A percentile compares a stretch with the other conserved stretches of the same genome.
phyloP scores from a whole-genome alignment of 1,284 basidiomycete species.

The Ceratobasidium theobromae region DNA sequence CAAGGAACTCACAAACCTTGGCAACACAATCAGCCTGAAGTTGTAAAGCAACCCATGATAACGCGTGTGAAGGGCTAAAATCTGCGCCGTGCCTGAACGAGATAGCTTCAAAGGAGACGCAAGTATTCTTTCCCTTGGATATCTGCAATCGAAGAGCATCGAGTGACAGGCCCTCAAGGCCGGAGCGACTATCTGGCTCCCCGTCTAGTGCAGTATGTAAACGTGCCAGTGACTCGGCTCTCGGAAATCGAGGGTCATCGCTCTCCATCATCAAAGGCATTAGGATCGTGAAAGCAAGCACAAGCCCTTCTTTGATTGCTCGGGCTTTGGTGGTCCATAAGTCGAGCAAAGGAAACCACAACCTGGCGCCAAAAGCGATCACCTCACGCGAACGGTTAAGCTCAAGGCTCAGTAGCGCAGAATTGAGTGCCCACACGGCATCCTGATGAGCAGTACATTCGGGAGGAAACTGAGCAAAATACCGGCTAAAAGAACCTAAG shows the following conservation, averaged over 20 bases:
- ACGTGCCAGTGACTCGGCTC: slow-evolving; percentile 50
- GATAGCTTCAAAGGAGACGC: slow-evolving; percentile 54
- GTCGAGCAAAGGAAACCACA: slow-evolving; percentile 65
- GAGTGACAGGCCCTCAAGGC: slow-evolving; percentile 53
- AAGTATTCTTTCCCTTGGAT: slow-evolving; percentile 36
- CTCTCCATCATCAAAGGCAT: slow-evolving; percentile 65
- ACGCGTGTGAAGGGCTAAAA: slow-evolving; percentile 68
- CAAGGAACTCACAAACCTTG: slow-evolving; percentile 51
- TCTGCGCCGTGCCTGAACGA: slow-evolving; percentile 72
- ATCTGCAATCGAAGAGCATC: slow-evolving; percentile 63
- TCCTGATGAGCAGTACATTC: slow-evolving; percentile 77
- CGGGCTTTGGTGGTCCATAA: slow-evolving; percentile 79
- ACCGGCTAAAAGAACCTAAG: slow-evolving; percentile 64
- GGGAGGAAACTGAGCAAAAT: slow-evolving; percentile 61
- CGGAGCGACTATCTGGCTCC: slow-evolving; percentile 60
- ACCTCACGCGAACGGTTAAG: slow-evolving; percentile 67
- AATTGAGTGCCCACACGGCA: slow-evolving; percentile 66
- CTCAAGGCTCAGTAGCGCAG: slow-evolving; percentile 68
- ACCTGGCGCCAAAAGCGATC: slow-evolving; percentile 55
- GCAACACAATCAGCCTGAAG: slow-evolving; percentile 79
- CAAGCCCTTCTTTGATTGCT: slow-evolving; percentile 63
- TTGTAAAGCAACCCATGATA: slow-evolving; percentile 80
- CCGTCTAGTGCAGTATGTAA: slow-evolving; percentile 51
- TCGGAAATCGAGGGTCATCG: slow-evolving; percentile 31
- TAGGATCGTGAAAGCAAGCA: slow-evolving; percentile 67